Evolutionary conservation across 2,329 filamentous ascomycete genomes (phyloP), one percentile per base, ranked within the genome.

Genomic region (Fusarium verticillioides): DNA sequence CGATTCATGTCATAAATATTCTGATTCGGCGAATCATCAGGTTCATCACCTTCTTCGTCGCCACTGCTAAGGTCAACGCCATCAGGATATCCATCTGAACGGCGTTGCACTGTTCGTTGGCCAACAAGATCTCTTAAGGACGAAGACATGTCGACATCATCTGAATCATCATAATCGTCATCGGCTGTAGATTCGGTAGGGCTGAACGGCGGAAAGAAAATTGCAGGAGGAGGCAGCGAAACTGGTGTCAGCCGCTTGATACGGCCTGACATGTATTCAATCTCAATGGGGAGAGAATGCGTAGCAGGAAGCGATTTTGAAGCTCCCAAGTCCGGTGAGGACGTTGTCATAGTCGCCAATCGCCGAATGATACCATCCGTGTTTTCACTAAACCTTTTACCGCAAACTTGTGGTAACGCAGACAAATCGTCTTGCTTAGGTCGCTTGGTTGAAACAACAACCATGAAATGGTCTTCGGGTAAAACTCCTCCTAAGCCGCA

Each of bases 381-480:
- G 0, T 77, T 80, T 11, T 81, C 80, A 9, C 78, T 79, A 2
- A 77, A 77, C 16, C n/a, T 69, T 9, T 72, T 60, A 23, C 58
- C 56, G 5, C 26, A 60, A 19, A 57, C 65, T 21, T 11, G 50
- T 19, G 23, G 36, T 3, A 32, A 28, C 21, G 62, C 39, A 10
- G 54, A 32, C 5, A 40, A 21, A 18, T 32, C 46, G 18, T 82
- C 78, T 18, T 75, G 70, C 32, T 81, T 85, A 0, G 83, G 79
- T 21, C 87, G 83, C 44, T 81, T 84, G 1, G 88, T 90, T 5
- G 83, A 84, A 5, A 91, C 89, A 5, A 86, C 82, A 2, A 91
- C 82, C 44, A 86, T 83, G 66, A 92, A 92, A 70, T 92, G 90
- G 70, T 92, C 90, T n/a, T 91, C 89, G 0, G 90, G 90, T 32